Evolutionary conservation across 306 rosid species (phyloP), one percentile per base, ranked within the genome.

Genomic region (Trifolium dubium): DNA sequence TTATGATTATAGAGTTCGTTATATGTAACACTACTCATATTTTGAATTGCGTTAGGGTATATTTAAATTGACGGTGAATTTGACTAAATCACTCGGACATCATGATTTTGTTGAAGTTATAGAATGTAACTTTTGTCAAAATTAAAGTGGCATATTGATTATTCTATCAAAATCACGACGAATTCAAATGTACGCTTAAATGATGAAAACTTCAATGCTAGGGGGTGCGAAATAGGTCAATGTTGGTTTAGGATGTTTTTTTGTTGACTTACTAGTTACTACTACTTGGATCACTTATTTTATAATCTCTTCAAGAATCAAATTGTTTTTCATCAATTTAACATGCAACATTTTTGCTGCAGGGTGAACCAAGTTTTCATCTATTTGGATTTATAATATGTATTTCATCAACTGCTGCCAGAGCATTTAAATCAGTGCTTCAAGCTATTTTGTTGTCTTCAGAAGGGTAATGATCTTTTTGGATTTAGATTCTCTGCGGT

Each of bases 381-480:
- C 67, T 83, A 19, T 77, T 83, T 55, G 87, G 87, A 77, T 83
- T 80, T 51, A 3, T 83, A 53, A 63, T 83, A n/a, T 83, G 87
- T 23, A 75, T 77, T 62, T 69, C 58, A 46, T 78, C 87, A 0
- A 83, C 88, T 1, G 83, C 85, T 34, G 80, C 85, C 5, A 77
- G 88, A 64, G 88, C 88, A 55, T 78, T 84, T 17, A 84, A 84
- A 77, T 84, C 88, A 5, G 88, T 84, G 55, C 87, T 83, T 39
- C 87, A 83, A 77, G 80, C 35, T 60, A 77, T 83, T 63, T 80
- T 80, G 75, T 70, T 84, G 53, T 80, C 88, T 3, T 84, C 85
- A 0, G 85, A 84, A 14, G 88, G 85, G 88, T 84, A 81, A 47
- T 19, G 37, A 64, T 58, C 10, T 11, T 56, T 9, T 73, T 60